Evolutionary conservation across 805 yeast species (phyloP).

Genomic region (Wickerhamiella brachini): DNA sequence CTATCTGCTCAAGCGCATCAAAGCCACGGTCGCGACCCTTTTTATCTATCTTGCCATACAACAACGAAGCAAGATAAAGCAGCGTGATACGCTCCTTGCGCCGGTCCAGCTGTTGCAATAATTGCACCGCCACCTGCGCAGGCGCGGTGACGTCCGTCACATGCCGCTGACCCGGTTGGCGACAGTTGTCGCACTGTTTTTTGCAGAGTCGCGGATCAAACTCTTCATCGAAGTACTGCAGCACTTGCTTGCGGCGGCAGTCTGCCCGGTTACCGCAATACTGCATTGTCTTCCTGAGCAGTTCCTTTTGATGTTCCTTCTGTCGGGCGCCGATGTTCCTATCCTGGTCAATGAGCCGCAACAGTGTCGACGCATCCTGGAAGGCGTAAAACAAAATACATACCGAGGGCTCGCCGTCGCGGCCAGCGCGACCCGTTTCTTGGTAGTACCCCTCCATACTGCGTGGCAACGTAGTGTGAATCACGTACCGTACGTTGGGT

Average conservation of each 20-base stretch:
- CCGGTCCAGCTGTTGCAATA: slow-evolving; percentile 42
- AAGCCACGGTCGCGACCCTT: slow-evolving; percentile 53
- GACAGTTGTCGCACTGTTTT: slow-evolving; percentile 77
- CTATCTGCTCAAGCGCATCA: slow-evolving; percentile 47
- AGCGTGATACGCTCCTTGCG: slow-evolving; percentile 54
- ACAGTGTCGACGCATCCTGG: slow-evolving; percentile 65
- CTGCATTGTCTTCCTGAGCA: slow-evolving; percentile 70
- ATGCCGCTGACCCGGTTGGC: slow-evolving; percentile 25
- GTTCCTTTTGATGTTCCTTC: slow-evolving; percentile 62
- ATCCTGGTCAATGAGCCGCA: slow-evolving; percentile 66
- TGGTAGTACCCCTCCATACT: slow-evolving; percentile 93
- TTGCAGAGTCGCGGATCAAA: slow-evolving; percentile 55
- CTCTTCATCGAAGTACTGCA: slow-evolving; percentile 78
- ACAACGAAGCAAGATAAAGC: slow-evolving; percentile 67
- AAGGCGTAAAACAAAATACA: slow-evolving; percentile 75
- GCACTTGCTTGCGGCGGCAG: slow-evolving; percentile 78
- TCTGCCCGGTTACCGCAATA: slow-evolving; percentile 86
- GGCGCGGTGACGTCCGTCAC: slow-evolving; percentile 49
- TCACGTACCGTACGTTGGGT: slow-evolving; percentile 84
- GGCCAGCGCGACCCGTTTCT: slow-evolving; percentile 96
- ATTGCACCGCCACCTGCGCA: slow-evolving; percentile 43
- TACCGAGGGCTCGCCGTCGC: slow-evolving; percentile 76
- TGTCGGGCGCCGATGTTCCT: slow-evolving; percentile 46
- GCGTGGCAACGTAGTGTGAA: slow-evolving; percentile 78
- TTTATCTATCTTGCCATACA: slow-evolving; percentile 50